These are phyloP conservation scores for Epichloe sp. DNA, from an alignment of 2,329 filamentous ascomycete genomes.

Conservation along the genomic window DNA sequence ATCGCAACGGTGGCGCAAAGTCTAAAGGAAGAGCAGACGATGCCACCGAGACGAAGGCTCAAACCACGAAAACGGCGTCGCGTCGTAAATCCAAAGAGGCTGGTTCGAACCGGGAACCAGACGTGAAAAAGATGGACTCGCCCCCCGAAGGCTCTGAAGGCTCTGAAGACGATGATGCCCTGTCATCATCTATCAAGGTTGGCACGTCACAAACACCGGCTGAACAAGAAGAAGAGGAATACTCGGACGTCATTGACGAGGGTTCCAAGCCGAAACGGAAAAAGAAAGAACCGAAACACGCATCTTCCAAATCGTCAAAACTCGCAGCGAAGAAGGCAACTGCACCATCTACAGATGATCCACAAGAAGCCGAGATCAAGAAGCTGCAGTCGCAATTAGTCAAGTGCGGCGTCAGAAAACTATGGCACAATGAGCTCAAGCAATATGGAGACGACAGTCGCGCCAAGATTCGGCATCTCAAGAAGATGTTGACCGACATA, in stretches of 20 bases:
- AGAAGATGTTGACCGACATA: conserved; percentile 60
- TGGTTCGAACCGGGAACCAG: conserved; percentile 7
- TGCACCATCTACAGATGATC: conserved; percentile 27
- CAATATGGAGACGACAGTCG: conserved; percentile 55
- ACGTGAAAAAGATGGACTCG: conserved; percentile 7
- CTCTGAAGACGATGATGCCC: conserved; percentile 10
- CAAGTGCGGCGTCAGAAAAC: conserved; percentile 85
- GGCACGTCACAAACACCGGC: conserved; percentile 11
- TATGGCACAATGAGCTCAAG: conserved; percentile 80
- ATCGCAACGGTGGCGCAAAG: conserved; percentile 8
- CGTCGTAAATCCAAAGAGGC: conserved; percentile 7
- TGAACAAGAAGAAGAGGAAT: conserved; percentile 27
- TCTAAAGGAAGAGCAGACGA: background rate
- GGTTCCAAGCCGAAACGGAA: conserved; percentile 44
- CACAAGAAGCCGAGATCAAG: conserved; percentile 72
- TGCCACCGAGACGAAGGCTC: conserved; percentile 2
- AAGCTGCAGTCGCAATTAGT: conserved; percentile 72
- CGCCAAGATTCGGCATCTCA: conserved; percentile 74
- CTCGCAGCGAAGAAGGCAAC: conserved; percentile 16
- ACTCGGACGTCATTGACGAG: conserved; percentile 57
- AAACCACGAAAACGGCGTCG: conserved; percentile 5
- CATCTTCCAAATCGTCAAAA: conserved; percentile 17
- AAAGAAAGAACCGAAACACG: conserved; percentile 30
- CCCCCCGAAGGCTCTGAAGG: conserved; percentile 9
- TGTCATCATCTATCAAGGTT: conserved; percentile 8